Conservation (phyloP, 164 flowering plant species). For the Vitis riparia region DNA sequence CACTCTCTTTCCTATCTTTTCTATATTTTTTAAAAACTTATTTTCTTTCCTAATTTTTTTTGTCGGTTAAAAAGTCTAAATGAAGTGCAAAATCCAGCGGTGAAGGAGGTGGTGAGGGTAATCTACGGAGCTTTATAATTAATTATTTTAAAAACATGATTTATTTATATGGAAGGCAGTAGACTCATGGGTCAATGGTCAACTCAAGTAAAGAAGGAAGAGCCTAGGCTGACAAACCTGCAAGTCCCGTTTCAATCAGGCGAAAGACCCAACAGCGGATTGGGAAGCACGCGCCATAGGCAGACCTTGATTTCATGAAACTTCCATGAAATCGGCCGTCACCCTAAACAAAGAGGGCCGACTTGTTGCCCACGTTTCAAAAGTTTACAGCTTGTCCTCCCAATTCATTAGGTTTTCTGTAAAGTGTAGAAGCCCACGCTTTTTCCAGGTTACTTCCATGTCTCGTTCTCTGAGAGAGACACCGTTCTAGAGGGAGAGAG, state of each 20-base stretch:
- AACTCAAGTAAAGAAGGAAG: not conserved
- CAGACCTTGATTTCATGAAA: conserved; percentile 4
- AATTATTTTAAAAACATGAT: no score
- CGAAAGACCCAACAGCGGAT: not conserved
- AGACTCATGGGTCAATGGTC: not conserved
- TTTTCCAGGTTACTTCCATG: not conserved
- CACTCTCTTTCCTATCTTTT: no score
- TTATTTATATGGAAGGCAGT: no score
- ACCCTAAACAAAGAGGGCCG: not conserved
- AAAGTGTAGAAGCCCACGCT: conserved; percentile 1
- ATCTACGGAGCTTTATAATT: no score
- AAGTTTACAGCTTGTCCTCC: not conserved
- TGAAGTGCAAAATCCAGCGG: no score
- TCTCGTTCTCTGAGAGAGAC: not conserved
- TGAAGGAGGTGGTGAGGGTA: no score
- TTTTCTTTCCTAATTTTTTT: no score
- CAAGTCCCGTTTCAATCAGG: not conserved
- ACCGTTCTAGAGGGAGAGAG: not conserved
- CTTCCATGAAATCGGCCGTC: conserved; percentile 5
- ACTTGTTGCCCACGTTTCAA: conserved; percentile 2
- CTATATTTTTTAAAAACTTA: no score
- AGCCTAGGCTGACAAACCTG: not conserved
- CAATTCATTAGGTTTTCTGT: not conserved
- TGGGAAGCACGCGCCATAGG: conserved; percentile 11
- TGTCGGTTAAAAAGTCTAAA: no score